These are phyloP conservation scores for Xylaria sp. DNA, from an alignment of 2,329 filamentous ascomycete species.

Conservation along the genomic window DNA sequence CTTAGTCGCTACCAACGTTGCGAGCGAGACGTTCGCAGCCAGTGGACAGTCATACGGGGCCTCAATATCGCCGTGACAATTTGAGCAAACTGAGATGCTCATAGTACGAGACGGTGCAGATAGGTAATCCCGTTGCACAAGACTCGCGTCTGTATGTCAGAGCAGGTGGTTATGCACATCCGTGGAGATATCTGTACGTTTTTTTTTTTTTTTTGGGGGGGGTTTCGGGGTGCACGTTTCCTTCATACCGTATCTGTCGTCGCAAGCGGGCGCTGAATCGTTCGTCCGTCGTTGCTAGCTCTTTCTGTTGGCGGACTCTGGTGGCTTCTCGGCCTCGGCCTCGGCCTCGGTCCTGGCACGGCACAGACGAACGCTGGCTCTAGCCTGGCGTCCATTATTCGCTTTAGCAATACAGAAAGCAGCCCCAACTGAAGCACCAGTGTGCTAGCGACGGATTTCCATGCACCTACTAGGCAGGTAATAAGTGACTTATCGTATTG, in stretches of 20 bases:
- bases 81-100: background rate
- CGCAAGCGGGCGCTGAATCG: too few relatives aligned
- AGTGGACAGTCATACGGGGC: background rate
- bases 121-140: background rate
- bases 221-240: too few relatives aligned
- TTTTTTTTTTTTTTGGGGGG: too few relatives aligned
- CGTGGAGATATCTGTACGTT: background rate
- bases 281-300: too few relatives aligned
- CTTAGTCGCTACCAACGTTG: background rate
- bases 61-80: background rate
- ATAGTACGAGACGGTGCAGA: background rate
- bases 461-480: slow-evolving; percentile 14
- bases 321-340: background rate
- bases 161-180: background rate
- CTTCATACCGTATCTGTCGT: too few relatives aligned
- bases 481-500: slow-evolving; percentile 1
- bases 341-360: slow-evolving; percentile 6
- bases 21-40: background rate
- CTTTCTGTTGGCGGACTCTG: background rate
- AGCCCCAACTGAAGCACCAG: background rate
- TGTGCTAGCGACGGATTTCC: background rate
- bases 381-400: slow-evolving; percentile 1
- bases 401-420: background rate
- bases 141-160: background rate
- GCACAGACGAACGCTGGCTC: background rate